phyloP scores from a whole-genome alignment of 257 asterid genomes.

The Solanum lignicaule region DNA sequence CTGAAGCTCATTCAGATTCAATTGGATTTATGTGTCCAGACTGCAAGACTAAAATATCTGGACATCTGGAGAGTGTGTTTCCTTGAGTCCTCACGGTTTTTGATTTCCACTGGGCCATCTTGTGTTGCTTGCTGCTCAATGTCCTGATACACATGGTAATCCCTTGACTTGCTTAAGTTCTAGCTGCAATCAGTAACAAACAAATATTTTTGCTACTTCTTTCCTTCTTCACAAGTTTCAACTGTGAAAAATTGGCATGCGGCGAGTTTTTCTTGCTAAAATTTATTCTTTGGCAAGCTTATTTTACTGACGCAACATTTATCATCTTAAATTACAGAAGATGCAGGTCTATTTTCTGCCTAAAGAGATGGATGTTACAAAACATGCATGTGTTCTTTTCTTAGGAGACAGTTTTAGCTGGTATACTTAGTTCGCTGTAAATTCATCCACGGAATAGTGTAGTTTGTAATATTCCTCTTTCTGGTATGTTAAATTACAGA shows the following conservation, averaged over 20 bases:
- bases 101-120: conserved; percentile 13
- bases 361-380: background rate
- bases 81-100: conserved; percentile 41
- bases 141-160: conserved; percentile 10
- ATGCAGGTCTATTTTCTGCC: background rate
- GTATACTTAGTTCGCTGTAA: background rate
- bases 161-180: background rate
- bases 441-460: background rate
- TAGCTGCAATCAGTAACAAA: background rate
- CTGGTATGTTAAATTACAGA: background rate
- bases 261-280: background rate
- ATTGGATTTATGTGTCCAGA: conserved; percentile 97
- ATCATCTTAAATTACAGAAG: background rate
- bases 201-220: background rate
- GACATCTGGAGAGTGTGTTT: conserved; percentile 60
- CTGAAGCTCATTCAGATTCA: conserved; percentile 78
- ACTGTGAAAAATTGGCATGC: background rate
- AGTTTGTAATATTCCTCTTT: background rate
- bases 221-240: background rate
- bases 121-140: conserved; percentile 10
- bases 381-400: background rate
- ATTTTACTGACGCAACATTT: background rate
- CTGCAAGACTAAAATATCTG: conserved; percentile 87
- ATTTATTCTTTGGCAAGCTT: background rate
- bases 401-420: background rate